Conservation (phyloP, 208 protist genomes). For the Naegleria fowleri region DNA sequence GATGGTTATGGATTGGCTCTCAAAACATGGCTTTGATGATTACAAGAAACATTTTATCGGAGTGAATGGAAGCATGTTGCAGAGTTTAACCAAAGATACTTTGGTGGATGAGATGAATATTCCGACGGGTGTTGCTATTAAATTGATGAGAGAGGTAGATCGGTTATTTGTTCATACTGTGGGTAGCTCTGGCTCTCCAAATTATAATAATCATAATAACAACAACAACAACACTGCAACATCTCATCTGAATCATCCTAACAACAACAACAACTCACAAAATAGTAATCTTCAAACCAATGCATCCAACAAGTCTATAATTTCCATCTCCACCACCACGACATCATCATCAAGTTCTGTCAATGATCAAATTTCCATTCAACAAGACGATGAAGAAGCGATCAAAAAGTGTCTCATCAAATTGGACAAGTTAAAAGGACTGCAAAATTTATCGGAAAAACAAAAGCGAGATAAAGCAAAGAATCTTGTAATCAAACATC, state of each 20-base stretch:
- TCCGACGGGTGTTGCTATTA: neutral
- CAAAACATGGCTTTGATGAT: neutral
- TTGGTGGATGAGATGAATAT: neutral
- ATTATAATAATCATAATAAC: too few relatives aligned
- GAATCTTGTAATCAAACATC: neutral
- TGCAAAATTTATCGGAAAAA: slow-evolving; percentile 1
- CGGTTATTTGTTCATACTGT: neutral
- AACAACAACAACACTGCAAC: neutral
- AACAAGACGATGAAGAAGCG: neutral
- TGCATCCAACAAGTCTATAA: too few relatives aligned
- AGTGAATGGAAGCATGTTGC: neutral
- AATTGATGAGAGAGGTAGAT: neutral
- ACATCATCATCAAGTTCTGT: too few relatives aligned
- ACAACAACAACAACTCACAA: neutral
- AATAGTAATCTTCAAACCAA: neutral
- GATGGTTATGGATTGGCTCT: neutral
- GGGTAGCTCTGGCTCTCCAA: too few relatives aligned
- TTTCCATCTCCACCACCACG: too few relatives aligned
- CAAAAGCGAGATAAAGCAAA: slow-evolving; percentile 3
- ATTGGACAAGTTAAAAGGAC: slow-evolving; percentile 21
- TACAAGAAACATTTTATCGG: neutral
- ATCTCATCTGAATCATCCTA: neutral
- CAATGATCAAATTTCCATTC: neutral
- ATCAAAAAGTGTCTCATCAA: neutral
- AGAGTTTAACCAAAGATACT: neutral